Evolutionary conservation across 257 asterid species (phyloP), one percentile per base, ranked within the genome.

Genomic region (Rhazya stricta): DNA sequence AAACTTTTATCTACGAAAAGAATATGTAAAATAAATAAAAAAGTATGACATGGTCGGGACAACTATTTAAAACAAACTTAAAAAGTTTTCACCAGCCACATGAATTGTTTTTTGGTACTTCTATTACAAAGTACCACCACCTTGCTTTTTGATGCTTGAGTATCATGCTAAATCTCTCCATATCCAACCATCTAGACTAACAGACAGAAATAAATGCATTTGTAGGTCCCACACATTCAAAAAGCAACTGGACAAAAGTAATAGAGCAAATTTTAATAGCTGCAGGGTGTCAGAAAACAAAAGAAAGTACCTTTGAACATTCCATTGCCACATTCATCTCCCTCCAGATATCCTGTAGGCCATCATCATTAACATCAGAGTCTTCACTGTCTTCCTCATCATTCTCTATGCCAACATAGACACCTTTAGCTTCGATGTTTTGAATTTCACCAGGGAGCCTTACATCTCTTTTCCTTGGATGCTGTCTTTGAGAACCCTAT

Each of bases 281-380:
- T 5, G 71, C n/a, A 45, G 6, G 16, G 42, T 43, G 67, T 46
- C 32, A 67, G 39, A 46, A 50, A 27, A 63, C 6, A 34, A 66
- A 51, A 79, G 75, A 45, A 78, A 74, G 69, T 84, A 94, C 99
- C 99, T 94, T 92, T 71, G 97, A 87, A 87, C 81, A 81, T 85
- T 92, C 99, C 34, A 92, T 68, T 30, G 92, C 96, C 79, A 88
- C 83, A 32, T 79, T 75, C 97, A 94, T 90, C 80, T 89, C 88
- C 67, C 84, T 87, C 99, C 99, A 94, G 58, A 92, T 90, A 79
- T 88, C 97, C 76, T 82, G 89, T 62, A 92, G 81, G 60, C 94
- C 96, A 79, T 94, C 97, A 68, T 83, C 78, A 78, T 82, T 79
- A 48, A 81, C 65, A 70, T 84, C 87, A 54, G 90, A 78, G 58